phyloP scores from a whole-genome alignment of 1,284 basidiomycete species.

The Trametes pubescens region DNA sequence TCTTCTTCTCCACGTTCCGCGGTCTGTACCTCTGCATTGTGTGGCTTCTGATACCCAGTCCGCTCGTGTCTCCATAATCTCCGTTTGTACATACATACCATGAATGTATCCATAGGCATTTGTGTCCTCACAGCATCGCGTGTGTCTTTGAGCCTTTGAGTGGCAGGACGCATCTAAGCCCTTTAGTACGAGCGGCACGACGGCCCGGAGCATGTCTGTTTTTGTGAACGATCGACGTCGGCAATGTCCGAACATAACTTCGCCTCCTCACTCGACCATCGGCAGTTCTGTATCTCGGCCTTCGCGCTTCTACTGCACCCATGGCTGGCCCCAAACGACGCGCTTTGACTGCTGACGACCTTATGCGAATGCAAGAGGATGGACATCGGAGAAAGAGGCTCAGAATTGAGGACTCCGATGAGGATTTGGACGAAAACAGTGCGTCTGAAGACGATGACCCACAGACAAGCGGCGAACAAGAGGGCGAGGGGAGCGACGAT shows the following conservation, averaged over 20 bases:
- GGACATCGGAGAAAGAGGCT: slow-evolving; percentile 41
- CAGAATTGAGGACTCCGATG: slow-evolving; percentile 27
- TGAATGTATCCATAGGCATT: slow-evolving; percentile 28
- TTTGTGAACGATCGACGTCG: slow-evolving; percentile 16
- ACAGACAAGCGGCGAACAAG: slow-evolving; percentile 14
- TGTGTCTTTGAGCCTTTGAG: neutral
- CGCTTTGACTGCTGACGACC: slow-evolving; percentile 46
- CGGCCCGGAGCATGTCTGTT: slow-evolving; percentile 11
- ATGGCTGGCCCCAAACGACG: slow-evolving; percentile 43
- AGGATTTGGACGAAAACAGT: slow-evolving; percentile 25
- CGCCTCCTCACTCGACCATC: neutral
- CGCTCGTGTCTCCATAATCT: slow-evolving; percentile 19
- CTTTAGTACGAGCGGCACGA: slow-evolving; percentile 2
- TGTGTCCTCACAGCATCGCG: neutral
- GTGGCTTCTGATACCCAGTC: slow-evolving; percentile 5
- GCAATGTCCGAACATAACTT: slow-evolving; percentile 22
- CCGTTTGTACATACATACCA: slow-evolving; percentile 26
- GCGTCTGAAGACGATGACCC: slow-evolving; percentile 16
- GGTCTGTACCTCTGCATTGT: neutral
- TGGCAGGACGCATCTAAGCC: neutral
- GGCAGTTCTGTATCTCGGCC: neutral
- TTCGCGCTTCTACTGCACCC: neutral
- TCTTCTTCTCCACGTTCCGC: neutral
- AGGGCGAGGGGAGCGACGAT: slow-evolving; percentile 25
- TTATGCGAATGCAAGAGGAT: slow-evolving; percentile 49